Conservation (phyloP, 768 basidiomycete species). For the Saitozyma podzolica region DNA sequence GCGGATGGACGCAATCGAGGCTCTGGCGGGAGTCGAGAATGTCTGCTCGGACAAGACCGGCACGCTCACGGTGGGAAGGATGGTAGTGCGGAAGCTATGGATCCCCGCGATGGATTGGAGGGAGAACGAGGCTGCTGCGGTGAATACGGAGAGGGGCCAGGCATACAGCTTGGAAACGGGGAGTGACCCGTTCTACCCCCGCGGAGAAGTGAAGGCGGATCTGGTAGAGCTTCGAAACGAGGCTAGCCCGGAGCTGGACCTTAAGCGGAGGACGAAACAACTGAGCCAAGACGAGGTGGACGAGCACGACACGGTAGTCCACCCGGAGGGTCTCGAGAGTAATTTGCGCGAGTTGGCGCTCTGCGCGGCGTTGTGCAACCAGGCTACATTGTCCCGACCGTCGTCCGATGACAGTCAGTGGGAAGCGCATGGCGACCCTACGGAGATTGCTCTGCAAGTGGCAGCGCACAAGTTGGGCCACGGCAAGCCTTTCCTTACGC, state of each 20-base stretch:
- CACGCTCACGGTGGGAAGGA: conserved; percentile 58
- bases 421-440: conserved; percentile 62
- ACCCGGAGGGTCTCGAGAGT: conserved; percentile 45
- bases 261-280: conserved; percentile 15
- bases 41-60: conserved; percentile 69
- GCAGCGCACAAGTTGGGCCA: conserved; percentile 59
- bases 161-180: conserved; percentile 50
- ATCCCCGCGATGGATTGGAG: conserved; percentile 51
- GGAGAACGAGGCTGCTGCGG: conserved; percentile 39
- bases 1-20: conserved; percentile 66
- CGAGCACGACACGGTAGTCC: conserved; percentile 27
- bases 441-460: conserved; percentile 62
- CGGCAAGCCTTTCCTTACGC: conserved; percentile 54
- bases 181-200: conserved; percentile 51
- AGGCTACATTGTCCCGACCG: conserved; percentile 52
- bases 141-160: conserved; percentile 42
- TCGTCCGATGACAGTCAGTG: conserved; percentile 52
- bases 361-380: conserved; percentile 55
- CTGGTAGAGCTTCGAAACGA: conserved; percentile 10
- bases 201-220: conserved; percentile 45
- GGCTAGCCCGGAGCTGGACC: conserved; percentile 19
- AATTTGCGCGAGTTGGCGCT: conserved; percentile 50
- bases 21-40: conserved; percentile 61
- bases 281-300: conserved; percentile 19
- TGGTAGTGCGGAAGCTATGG: conserved; percentile 56